A percentile compares a stretch with the other conserved stretches of the same genome.
phyloP scores from a whole-genome alignment of 164 flowering plant species.

The Umbilicus rupestris region DNA sequence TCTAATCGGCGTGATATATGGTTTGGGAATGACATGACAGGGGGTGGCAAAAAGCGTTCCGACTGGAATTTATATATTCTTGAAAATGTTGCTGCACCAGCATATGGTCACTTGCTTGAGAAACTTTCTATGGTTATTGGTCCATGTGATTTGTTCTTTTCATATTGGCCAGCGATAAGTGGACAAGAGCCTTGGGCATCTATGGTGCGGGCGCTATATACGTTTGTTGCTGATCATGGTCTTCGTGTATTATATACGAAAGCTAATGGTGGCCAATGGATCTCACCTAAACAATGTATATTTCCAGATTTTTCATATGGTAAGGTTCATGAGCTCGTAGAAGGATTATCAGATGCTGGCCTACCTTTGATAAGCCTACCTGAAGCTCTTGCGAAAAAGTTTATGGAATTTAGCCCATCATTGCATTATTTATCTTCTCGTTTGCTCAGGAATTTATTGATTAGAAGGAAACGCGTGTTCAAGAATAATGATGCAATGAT shows the following conservation, averaged over 20 bases:
- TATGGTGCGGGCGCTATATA: slow-evolving; percentile 62
- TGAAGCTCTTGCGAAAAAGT: slow-evolving; percentile 46
- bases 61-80: slow-evolving; percentile 90
- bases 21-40: slow-evolving; percentile 99
- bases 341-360: slow-evolving; percentile 73
- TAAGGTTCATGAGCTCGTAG: slow-evolving; percentile 50
- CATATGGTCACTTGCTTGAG: slow-evolving; percentile 79
- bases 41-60: slow-evolving; percentile 88
- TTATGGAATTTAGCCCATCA: slow-evolving; percentile 60
- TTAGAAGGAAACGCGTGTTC: slow-evolving; percentile 67
- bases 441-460: slow-evolving; percentile 60
- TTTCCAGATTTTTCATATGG: slow-evolving; percentile 76
- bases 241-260: slow-evolving; percentile 69
- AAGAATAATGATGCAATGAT: slow-evolving; percentile 56
- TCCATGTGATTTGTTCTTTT: slow-evolving; percentile 63
- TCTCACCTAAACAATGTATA: slow-evolving; percentile 77
- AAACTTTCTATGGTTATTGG: slow-evolving; percentile 65
- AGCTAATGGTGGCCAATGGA: slow-evolving; percentile 95
- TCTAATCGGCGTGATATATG: slow-evolving; percentile 96
- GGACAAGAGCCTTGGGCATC: slow-evolving; percentile 80
- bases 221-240: slow-evolving; percentile 46
- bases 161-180: slow-evolving; percentile 62
- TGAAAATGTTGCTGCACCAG: slow-evolving; percentile 86
- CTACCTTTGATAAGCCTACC: slow-evolving; percentile 62
- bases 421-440: slow-evolving; percentile 72